Percentiles rank a stretch among this genome's conserved stretches.
phyloP scores from a whole-genome alignment of 2,329 filamentous ascomycete genomes.

The Aurifilum marmelostoma region DNA sequence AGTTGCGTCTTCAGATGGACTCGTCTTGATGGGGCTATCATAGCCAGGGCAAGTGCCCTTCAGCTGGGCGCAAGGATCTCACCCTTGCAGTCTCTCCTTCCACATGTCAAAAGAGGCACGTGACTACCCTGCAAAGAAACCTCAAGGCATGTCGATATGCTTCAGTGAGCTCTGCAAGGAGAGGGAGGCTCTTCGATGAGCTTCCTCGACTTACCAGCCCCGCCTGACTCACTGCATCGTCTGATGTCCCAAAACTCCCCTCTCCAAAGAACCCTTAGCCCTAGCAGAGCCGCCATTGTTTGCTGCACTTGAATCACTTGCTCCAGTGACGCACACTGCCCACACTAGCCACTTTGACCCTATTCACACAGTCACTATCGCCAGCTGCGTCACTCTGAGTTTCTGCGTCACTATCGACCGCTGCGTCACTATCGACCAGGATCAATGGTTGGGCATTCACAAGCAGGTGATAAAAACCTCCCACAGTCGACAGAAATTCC shows the following conservation, averaged over 20 bases:
- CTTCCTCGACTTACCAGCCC: no score
- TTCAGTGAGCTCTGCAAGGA: neutral
- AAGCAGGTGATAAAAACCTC: neutral
- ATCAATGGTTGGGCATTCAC: neutral
- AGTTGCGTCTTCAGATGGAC: neutral
- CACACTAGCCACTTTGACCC: neutral
- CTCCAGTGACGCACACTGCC: neutral
- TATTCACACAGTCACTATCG: neutral
- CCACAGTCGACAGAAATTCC: neutral
- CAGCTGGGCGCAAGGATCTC: neutral
- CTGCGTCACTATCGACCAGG: neutral
- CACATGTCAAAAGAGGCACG: neutral
- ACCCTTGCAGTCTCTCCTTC: neutral
- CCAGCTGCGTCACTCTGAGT: no score
- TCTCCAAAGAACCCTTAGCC: neutral
- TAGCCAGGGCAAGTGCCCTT: neutral
- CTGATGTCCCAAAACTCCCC: neutral
- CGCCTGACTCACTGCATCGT: neutral
- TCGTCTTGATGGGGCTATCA: neutral
- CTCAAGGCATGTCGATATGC: neutral
- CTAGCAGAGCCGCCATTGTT: no score
- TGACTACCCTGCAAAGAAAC: conserved; percentile 3
- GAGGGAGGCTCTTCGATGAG: neutral
- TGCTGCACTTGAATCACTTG: neutral
- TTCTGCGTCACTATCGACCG: neutral